A percentile compares a stretch with the other conserved stretches of the same genome.
These are phyloP conservation scores for Cucurbita argyrosperma DNA, from an alignment of 306 rosid species.

Conservation along the genomic window DNA sequence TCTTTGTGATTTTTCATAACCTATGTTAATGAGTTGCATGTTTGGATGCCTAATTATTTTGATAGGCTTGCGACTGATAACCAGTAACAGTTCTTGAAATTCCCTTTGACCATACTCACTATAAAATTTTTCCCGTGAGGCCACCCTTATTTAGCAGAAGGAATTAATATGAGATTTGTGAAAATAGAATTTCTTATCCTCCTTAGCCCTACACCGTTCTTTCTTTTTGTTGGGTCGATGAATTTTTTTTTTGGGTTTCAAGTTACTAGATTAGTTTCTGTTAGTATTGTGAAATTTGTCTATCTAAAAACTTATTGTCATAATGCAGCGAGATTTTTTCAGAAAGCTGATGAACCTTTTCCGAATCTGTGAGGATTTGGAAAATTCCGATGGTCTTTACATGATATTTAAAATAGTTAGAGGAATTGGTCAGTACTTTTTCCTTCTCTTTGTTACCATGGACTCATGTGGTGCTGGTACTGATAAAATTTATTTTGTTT, in stretches of 20 bases:
- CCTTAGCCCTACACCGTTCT: background rate
- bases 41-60: background rate
- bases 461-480: background rate
- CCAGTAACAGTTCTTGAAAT: background rate
- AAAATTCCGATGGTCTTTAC: conserved; percentile 68
- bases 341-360: conserved; percentile 64
- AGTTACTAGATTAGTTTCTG: background rate
- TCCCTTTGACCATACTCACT: background rate
- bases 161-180: background rate
- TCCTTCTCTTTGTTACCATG: background rate
- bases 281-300: background rate
- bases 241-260: background rate
- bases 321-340: conserved; percentile 62
- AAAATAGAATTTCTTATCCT: background rate
- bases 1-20: background rate
- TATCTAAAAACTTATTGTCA: background rate
- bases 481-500: background rate
- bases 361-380: conserved; percentile 62
- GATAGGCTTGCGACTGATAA: background rate
- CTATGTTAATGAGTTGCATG: no score
- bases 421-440: conserved; percentile 58
- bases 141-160: background rate
- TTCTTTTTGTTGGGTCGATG: background rate
- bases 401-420: conserved; percentile 80
- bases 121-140: background rate